Percentiles rank a stretch among this genome's conserved stretches.
Evolutionary conservation across 305 asterid species (phyloP).

Genomic region (Petunia hybrid): DNA sequence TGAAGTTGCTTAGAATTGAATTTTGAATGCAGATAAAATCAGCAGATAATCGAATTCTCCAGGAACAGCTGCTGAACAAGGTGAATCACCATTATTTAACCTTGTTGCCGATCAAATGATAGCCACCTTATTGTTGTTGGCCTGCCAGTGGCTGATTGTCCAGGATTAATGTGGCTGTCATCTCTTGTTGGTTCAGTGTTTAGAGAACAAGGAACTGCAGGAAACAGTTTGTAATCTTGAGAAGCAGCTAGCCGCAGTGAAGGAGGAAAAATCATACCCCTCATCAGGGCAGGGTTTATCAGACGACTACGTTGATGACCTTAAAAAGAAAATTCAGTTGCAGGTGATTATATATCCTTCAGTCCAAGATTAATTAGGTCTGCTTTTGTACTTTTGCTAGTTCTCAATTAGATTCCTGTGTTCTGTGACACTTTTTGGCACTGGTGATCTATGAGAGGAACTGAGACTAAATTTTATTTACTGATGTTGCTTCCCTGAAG

Average conservation of each 20-base stretch:
- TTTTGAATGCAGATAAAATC: conserved; percentile 78
- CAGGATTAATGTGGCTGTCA: not conserved
- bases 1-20: conserved; percentile 40
- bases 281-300: conserved; percentile 56
- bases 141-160: not conserved
- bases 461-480: not conserved
- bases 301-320: conserved; percentile 67
- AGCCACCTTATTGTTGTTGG: not conserved
- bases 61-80: conserved; percentile 93
- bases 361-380: conserved; percentile 8
- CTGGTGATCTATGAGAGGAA: not conserved
- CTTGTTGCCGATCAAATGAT: conserved; percentile 9
- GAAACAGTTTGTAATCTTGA: conserved; percentile 69
- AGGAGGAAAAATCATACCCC: conserved; percentile 49
- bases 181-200: conserved; percentile 56
- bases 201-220: conserved; percentile 76
- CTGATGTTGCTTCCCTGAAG: not conserved
- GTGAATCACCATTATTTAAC: conserved; percentile 41
- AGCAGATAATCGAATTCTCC: conserved; percentile 96
- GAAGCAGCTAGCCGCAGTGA: conserved; percentile 66
- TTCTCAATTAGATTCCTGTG: not conserved
- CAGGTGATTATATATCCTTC: conserved; percentile 55
- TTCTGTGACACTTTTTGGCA: not conserved
- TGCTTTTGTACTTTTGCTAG: not conserved
- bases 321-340: conserved; percentile 74